Evolutionary conservation across 306 rosid species (phyloP), one percentile per base, ranked within the genome.

Genomic region (Cicer bijugum): DNA sequence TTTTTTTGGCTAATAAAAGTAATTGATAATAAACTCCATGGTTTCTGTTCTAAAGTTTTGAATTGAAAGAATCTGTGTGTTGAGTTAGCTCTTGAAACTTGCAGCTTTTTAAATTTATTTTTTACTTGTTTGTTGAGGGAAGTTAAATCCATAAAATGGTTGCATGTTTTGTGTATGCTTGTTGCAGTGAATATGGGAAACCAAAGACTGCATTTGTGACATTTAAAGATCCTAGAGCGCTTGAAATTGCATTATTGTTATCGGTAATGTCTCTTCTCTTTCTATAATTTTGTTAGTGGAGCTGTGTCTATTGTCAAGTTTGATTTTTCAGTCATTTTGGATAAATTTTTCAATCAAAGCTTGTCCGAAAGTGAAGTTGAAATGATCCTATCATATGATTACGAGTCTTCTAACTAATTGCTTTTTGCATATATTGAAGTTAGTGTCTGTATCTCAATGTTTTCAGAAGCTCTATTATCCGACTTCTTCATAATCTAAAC

Each of bases 191-290:
- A 78, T 66, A 83, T 64, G 91, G 88, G 79, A 77, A 89, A 66
- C 76, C 87, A 76, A 90, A 86, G 86, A 90, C 89, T 75, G 98
- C 98, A 42, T 93, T 86, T 84, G 98, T 93, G 61, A 90, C 96
- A 81, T 93, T 90, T 81, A 90, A 85, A 82, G 97, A 93, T 74
- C 88, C 97, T 8, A 93, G 83, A 86, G 98, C 97, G 6, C 96
- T 90, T 82, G 98, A 93, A 85, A 93, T 93, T 56, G 98, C 98
- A 7, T 79, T 90, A 19, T 69, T 88, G 75, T 81, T 93, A 81
- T 93, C 96, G 92, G 98, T 93, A 89, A 74, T 70, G 46, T 55
- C 53, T 75, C 84, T 57, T 20, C 33, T 76, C 48, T 37, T 42
- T 76, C 55, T 61, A 59, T 58, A 64, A 69, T 69, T 66, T 77